A percentile compares a stretch with the other conserved stretches of the same genome.
These are phyloP conservation scores for Coniochaeta sp. DNA, from an alignment of 2,329 filamentous ascomycete species.

Conservation along the genomic window DNA sequence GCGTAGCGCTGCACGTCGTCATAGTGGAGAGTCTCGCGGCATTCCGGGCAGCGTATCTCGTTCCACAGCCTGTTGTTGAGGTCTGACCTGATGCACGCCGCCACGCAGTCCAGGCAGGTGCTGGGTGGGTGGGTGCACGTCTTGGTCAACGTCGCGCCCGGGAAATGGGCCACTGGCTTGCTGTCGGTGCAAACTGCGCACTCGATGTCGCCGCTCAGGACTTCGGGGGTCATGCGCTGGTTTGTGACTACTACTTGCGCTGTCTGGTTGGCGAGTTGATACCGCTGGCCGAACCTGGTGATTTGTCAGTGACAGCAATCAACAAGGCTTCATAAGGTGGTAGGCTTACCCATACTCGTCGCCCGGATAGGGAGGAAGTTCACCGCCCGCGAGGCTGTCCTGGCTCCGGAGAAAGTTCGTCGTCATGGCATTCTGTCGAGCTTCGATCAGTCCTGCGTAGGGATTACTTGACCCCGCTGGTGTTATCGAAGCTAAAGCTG, in stretches of 20 bases:
- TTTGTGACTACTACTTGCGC: conserved; percentile 21
- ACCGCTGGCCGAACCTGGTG: conserved; percentile 25
- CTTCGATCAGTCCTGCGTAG: conserved; percentile 21
- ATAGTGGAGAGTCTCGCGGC: conserved; percentile 32
- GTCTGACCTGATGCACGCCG: conserved; percentile 24
- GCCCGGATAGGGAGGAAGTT: neutral
- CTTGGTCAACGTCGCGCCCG: conserved; percentile 21
- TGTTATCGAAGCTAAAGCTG: neutral
- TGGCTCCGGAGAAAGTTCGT: conserved; percentile 18
- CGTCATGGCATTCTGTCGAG: conserved; percentile 22
- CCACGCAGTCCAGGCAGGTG: conserved; percentile 26
- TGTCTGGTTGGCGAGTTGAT: conserved; percentile 18
- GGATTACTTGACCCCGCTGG: conserved; percentile 15
- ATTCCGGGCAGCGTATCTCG: conserved; percentile 45
- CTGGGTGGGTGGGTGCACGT: conserved; percentile 23
- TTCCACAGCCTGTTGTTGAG: conserved; percentile 29
- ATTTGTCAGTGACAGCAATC: neutral
- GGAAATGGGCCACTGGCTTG: conserved; percentile 22
- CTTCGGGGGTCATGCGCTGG: conserved; percentile 16
- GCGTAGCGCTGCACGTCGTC: conserved; percentile 37
- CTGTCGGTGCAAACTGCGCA: conserved; percentile 28
- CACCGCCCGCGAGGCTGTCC: conserved; percentile 11
- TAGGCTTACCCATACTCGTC: conserved; percentile 8
- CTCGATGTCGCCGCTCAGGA: conserved; percentile 17
- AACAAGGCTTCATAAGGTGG: neutral